Evolutionary conservation across 176 grass and related monocot genomes (phyloP), one percentile per base, ranked within the genome.

Genomic region (Paspalum notatum): DNA sequence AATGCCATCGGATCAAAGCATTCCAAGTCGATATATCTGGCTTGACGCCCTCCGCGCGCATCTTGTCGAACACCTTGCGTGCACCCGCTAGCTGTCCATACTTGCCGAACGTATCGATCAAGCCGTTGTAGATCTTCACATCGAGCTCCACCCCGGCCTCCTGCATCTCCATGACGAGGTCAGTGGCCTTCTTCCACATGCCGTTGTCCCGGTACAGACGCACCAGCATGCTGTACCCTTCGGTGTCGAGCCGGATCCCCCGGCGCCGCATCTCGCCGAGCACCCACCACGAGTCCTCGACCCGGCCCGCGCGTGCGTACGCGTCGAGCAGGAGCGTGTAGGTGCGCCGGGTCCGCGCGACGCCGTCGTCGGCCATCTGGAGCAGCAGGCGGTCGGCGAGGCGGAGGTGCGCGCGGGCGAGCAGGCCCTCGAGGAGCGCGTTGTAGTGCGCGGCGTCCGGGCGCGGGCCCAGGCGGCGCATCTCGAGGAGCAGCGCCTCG

Each of bases 101-200:
- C 80, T 98, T 95, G 26, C 86, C 90, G 0, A 95, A 89, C 0
- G 95, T 91, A 26, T 98, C 92, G 14, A 98, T 93, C 32, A 95
- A 43, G 5, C 84, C 86, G 47, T 85, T 90, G 86, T 98, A 93
- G 55, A 98, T 93, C 62, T 40, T 91, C 1, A 62, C 78, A 15
- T 98, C 86, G 7, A 91, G 90, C 27, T 24, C 17, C 26, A 94
- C 77, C 7, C 90, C 85, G 4, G 83, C 15, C 54, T 98, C 85
- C 60, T 87, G 83, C 95, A 94, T 98, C 84, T 94, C 95, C 88
- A 87, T 63, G 26, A 98, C 38, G 17, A 98, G 87, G 51, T 84
- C 82, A 40, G 82, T 91, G 49, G 96, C 96, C 75, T 95, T 98
- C 92, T 93, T 99, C 96, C 92, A 95, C 96, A 95, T 95, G 12